Base-by-base conservation (phyloP, 208 protist species). In the Acanthamoeba lenticulata region DNA sequence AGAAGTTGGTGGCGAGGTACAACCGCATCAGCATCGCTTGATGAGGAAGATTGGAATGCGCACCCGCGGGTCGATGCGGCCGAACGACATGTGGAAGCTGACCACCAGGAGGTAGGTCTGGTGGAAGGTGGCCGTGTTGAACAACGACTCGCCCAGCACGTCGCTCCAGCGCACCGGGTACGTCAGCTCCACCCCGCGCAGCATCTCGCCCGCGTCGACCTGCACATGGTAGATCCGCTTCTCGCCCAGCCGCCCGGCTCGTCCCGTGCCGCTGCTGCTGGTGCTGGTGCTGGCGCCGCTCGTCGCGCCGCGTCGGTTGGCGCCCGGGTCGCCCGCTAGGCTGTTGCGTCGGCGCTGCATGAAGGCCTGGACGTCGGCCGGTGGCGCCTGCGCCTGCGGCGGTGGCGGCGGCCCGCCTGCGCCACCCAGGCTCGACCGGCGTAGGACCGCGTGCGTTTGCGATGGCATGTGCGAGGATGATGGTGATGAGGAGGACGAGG, bases 111-210 rank as follows among this genome's bases (percentile, higher is more conserved):
- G 69, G 40, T 79, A 79, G 36, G 69, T 79, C 69, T 79, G 69
- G 24, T 79, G 69, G 69, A 79, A 79, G 19, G 69, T 79, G 69
- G 69, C 32, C 1, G 69, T 79, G 69, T 79, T 79, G 69, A 79
- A 79, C 13, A 79, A 36, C 36, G 69, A 79, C 69, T 79, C 69
- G 69, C 69, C 69, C 69, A 79, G 69, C 69, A 79, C 69, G 69
- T 79, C 69, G 69, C 69, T 11, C 69, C 69, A 79, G 36, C 69
- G 69, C 69, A 79, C 69, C 21, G 69, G 69, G 19, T 79, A 79
- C 34, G 69, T 45, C 21, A 79, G 69, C 69, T 79, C 69, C 19
- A 79, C 40, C 36, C 69, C 69, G 69, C 69, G 69, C 69, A 79
- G 15, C 69, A 79, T 79, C 69, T 42, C 36, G 36, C 69, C 69